These are phyloP conservation scores for Podaxis carcinomalis DNA, from an alignment of 768 basidiomycete genomes.

Conservation along the genomic window DNA sequence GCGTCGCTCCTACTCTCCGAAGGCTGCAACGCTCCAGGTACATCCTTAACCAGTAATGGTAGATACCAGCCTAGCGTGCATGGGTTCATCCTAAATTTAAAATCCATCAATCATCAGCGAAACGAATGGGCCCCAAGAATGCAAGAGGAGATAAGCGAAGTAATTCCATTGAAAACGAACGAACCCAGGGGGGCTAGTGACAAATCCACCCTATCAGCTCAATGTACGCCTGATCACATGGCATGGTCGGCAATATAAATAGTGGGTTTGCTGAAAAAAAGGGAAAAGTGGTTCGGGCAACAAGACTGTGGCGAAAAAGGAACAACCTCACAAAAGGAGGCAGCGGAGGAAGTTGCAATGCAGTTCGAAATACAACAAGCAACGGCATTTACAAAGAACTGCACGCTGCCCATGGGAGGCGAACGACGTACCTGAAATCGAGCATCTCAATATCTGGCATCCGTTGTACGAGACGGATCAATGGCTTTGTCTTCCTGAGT, in stretches of 20 bases:
- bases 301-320: background rate
- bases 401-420: conserved; percentile 11
- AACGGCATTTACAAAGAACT: conserved; percentile 9
- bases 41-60: conserved; percentile 72
- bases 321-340: background rate
- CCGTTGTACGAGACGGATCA: conserved; percentile 67
- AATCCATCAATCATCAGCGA: conserved; percentile 12
- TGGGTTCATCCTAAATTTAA: conserved; percentile 76
- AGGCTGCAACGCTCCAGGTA: conserved; percentile 63
- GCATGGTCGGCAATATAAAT: conserved; percentile 8
- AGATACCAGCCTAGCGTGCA: conserved; percentile 96
- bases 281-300: background rate
- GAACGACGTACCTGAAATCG: conserved; percentile 68
- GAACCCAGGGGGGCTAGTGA: background rate
- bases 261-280: conserved; percentile 2
- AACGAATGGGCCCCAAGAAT: background rate
- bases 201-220: conserved; percentile 11
- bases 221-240: conserved; percentile 9
- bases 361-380: background rate
- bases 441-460: conserved; percentile 84
- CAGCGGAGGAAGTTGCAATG: background rate
- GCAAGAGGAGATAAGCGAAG: background rate
- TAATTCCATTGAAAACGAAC: background rate
- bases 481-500: conserved; percentile 65
- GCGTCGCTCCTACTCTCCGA: conserved; percentile 31